phyloP scores from a whole-genome alignment of 2,329 filamentous ascomycete genomes.

The Claviceps sorghi region DNA sequence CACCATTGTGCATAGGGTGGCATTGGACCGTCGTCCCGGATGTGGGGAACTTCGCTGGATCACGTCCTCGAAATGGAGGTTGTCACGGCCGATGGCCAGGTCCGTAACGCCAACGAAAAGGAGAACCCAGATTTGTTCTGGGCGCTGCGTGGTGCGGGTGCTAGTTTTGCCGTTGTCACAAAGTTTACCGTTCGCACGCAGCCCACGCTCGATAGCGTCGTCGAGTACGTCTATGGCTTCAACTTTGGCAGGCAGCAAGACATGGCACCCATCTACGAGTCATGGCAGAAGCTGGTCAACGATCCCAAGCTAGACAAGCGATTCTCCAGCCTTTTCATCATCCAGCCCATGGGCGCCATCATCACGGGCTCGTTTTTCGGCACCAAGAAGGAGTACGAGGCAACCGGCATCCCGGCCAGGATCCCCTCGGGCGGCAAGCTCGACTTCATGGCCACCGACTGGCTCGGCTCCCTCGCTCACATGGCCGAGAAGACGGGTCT shows the following conservation, averaged over 20 bases:
- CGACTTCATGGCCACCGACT: slow-evolving; percentile 41
- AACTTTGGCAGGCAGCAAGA: slow-evolving; percentile 32
- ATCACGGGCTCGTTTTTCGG: slow-evolving; percentile 50
- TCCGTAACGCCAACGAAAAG: slow-evolving; percentile 30
- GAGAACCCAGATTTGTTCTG: slow-evolving; percentile 41
- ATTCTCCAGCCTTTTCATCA: slow-evolving; percentile 42
- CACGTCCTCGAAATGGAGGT: slow-evolving; percentile 40
- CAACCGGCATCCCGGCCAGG: slow-evolving; percentile 30
- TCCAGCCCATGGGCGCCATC: slow-evolving; percentile 37
- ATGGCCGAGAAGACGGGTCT: slow-evolving; percentile 35
- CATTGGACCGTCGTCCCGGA: slow-evolving; percentile 41
- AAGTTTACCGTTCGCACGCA: slow-evolving; percentile 42
- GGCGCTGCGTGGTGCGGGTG: slow-evolving; percentile 40
- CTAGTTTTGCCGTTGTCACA: slow-evolving; percentile 42
- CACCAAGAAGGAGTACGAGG: slow-evolving; percentile 38
- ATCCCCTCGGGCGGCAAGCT: slow-evolving; percentile 28
- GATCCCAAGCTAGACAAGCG: slow-evolving; percentile 42
- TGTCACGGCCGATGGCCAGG: slow-evolving; percentile 39
- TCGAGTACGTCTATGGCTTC: slow-evolving; percentile 45
- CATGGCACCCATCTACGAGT: slow-evolving; percentile 33
- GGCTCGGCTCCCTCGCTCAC: slow-evolving; percentile 43
- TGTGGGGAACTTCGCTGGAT: slow-evolving; percentile 44
- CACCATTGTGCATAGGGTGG: slow-evolving; percentile 28
- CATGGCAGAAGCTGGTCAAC: slow-evolving; percentile 43
- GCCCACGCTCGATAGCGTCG: slow-evolving; percentile 36